These are phyloP conservation scores for Terana coerulea DNA, from an alignment of 768 basidiomycete genomes.

Conservation along the genomic window DNA sequence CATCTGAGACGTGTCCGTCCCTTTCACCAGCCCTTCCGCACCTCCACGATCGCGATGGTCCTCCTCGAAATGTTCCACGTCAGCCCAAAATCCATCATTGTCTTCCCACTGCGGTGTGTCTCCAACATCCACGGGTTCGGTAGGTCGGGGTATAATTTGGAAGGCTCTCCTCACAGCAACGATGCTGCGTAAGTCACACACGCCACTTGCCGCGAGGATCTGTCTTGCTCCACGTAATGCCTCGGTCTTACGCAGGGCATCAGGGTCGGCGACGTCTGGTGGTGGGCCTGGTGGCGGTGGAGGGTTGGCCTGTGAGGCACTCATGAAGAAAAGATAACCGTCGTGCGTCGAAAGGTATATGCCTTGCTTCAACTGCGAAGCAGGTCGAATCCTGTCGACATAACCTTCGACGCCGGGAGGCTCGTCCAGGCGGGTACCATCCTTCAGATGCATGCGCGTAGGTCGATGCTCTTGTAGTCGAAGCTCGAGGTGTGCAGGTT, in stretches of 20 bases:
- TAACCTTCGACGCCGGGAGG: slow-evolving; percentile 88
- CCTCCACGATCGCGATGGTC: slow-evolving; percentile 70
- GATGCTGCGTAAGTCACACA: slow-evolving; percentile 71
- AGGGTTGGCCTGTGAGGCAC: slow-evolving; percentile 51
- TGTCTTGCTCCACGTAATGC: slow-evolving; percentile 60
- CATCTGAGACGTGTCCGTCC: slow-evolving; percentile 40
- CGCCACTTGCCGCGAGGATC: slow-evolving; percentile 60
- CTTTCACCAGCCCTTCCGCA: slow-evolving; percentile 44
- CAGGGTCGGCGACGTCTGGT: slow-evolving; percentile 24
- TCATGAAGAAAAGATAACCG: slow-evolving; percentile 65
- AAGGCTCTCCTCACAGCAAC: slow-evolving; percentile 60
- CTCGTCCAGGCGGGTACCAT: slow-evolving; percentile 54
- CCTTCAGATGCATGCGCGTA: slow-evolving; percentile 37
- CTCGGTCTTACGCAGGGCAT: slow-evolving; percentile 47
- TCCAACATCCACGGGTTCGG: slow-evolving; percentile 11
- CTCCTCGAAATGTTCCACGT: slow-evolving; percentile 34
- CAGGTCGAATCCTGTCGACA: slow-evolving; percentile 64
- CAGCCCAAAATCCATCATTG: slow-evolving; percentile 32
- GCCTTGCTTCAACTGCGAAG: slow-evolving; percentile 51
- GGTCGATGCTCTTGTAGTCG: slow-evolving; percentile 70
- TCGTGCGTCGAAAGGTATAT: slow-evolving; percentile 72
- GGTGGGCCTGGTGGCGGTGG: slow-evolving; percentile 64
- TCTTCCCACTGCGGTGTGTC: slow-evolving; percentile 22
- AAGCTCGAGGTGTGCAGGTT: slow-evolving; percentile 62
- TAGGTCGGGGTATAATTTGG: slow-evolving; percentile 35